These are phyloP conservation scores for Rhodamnia argentea DNA, from an alignment of 345 rosid species.

Conservation along the genomic window DNA sequence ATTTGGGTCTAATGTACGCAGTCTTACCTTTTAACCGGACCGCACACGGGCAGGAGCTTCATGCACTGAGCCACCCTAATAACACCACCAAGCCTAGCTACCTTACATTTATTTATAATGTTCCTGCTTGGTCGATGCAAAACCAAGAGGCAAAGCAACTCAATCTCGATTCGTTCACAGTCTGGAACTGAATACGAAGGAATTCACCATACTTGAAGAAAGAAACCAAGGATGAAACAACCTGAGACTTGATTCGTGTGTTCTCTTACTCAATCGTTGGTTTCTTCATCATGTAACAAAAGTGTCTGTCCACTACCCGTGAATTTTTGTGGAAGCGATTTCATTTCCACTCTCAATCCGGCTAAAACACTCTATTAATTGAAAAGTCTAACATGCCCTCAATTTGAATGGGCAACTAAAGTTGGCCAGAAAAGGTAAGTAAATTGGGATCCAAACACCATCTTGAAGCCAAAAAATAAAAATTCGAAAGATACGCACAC, in stretches of 20 bases:
- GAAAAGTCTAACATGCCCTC: background rate
- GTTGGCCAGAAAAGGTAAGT: background rate
- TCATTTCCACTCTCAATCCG: background rate
- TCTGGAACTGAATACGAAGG: background rate
- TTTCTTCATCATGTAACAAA: background rate
- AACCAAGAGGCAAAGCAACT: background rate
- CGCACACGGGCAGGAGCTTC: background rate
- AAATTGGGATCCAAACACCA: background rate
- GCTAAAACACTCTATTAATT: background rate
- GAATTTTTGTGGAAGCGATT: background rate
- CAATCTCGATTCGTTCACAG: background rate
- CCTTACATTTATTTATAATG: background rate
- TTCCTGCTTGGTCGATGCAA: background rate
- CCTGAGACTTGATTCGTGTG: background rate
- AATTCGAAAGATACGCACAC: background rate
- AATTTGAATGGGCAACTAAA: background rate
- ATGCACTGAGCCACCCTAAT: background rate
- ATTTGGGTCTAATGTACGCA: background rate
- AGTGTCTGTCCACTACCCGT: background rate
- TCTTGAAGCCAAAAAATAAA: background rate
- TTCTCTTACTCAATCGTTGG: background rate
- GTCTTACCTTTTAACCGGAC: background rate
- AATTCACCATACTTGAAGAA: background rate
- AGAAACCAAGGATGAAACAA: background rate
- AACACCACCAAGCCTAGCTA: background rate